phyloP scores from a whole-genome alignment of 306 rosid genomes.

The Psophocarpus tetragonolobus region DNA sequence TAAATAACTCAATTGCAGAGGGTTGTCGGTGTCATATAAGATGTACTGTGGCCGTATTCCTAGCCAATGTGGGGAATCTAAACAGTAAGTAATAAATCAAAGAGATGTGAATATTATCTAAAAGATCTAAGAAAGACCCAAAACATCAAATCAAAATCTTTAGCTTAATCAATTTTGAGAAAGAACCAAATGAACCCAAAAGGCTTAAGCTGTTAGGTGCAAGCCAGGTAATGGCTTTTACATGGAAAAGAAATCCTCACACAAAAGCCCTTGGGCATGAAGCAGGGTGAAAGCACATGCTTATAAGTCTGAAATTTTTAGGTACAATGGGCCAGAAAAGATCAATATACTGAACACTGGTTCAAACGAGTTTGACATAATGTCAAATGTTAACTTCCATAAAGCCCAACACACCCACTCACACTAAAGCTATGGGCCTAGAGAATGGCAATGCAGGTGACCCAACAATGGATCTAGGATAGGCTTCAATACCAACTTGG shows the following conservation, averaged over 20 bases:
- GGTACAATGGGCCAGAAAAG: not conserved
- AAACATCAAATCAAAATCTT: slow-evolving; percentile 2
- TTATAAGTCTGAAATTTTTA: not conserved
- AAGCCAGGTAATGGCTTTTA: not conserved
- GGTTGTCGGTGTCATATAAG: not conserved
- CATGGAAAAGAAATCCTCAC: not conserved
- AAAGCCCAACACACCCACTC: not conserved
- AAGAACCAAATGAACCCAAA: slow-evolving; percentile 1
- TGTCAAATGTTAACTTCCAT: not conserved
- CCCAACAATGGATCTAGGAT: not conserved
- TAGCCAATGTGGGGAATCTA: not conserved
- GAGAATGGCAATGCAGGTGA: not conserved
- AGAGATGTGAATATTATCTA: not conserved
- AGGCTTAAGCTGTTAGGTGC: not conserved
- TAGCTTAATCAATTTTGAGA: not conserved
- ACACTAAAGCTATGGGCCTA: not conserved
- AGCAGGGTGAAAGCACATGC: not conserved
- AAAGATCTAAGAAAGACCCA: not conserved
- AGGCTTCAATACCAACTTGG: no score
- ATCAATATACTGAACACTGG: not conserved
- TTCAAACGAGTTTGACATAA: not conserved
- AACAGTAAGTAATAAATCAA: not conserved
- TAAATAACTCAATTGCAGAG: not conserved
- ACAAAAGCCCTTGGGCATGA: not conserved
- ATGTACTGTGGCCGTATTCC: not conserved